phyloP scores from a whole-genome alignment of 352 stramenopile species.

The Elongisporangium undulatum region DNA sequence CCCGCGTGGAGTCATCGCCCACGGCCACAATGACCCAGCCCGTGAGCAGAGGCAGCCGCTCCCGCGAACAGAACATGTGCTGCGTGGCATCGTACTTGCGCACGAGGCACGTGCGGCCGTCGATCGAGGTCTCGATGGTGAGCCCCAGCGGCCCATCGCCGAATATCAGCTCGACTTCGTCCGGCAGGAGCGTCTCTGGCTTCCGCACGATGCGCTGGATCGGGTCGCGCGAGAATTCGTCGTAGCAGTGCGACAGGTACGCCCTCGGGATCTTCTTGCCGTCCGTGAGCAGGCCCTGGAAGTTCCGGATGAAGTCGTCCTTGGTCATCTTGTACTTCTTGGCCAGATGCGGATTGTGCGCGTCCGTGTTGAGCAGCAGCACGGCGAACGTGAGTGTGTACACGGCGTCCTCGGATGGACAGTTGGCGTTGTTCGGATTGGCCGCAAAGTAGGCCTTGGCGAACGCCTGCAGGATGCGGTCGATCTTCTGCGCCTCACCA shows the following conservation, averaged over 20 bases:
- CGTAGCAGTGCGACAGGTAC: slow-evolving; percentile 58
- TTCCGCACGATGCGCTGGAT: slow-evolving; percentile 67
- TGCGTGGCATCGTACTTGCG: slow-evolving; percentile 44
- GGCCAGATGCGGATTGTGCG: slow-evolving; percentile 62
- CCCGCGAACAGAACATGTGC: slow-evolving; percentile 33
- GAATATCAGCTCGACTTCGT: slow-evolving; percentile 74
- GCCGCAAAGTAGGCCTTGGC: slow-evolving; percentile 55
- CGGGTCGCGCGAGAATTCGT: slow-evolving; percentile 50
- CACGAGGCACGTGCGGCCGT: slow-evolving; percentile 59
- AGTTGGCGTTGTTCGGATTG: slow-evolving; percentile 47
- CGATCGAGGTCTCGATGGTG: slow-evolving; percentile 77
- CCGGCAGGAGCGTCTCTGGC: slow-evolving; percentile 22
- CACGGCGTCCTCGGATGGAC: slow-evolving; percentile 62
- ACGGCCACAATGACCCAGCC: slow-evolving; percentile 74
- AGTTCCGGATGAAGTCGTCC: slow-evolving; percentile 72
- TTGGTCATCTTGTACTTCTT: slow-evolving; percentile 72
- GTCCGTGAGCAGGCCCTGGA: slow-evolving; percentile 41
- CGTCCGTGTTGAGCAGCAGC: slow-evolving; percentile 78
- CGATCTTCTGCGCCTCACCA: slow-evolving; percentile 80
- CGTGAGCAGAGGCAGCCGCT: slow-evolving; percentile 20
- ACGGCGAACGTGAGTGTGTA: slow-evolving; percentile 79
- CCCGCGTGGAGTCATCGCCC: slow-evolving; percentile 58
- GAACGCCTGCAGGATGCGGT: slow-evolving; percentile 81
- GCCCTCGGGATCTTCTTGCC: slow-evolving; percentile 32
- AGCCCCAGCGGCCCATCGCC: slow-evolving; percentile 43